Evolutionary conservation across 257 asterid species (phyloP).

Genomic region (Paulownia fortunei): DNA sequence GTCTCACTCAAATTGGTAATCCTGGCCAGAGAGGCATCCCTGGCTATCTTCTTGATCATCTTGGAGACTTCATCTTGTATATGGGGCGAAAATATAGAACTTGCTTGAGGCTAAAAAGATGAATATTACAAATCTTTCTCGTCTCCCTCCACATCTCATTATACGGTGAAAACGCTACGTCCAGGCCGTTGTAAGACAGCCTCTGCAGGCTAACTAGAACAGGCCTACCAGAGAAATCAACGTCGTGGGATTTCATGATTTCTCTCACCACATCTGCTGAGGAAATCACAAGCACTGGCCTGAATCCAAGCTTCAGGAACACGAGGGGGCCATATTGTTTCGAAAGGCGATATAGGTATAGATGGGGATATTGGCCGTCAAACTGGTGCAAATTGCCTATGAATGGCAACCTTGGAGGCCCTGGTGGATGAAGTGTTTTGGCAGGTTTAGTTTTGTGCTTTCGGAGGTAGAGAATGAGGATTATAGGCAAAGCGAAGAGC

Average conservation of each 20-base stretch:
- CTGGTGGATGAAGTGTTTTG: conserved; percentile 23
- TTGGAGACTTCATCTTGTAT: conserved; percentile 14
- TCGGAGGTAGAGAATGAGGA: conserved; percentile 27
- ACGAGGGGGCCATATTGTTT: conserved; percentile 32
- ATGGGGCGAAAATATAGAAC: conserved; percentile 19
- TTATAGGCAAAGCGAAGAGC: conserved; percentile 6
- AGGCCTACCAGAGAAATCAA: conserved; percentile 35
- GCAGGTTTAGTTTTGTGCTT: conserved; percentile 3
- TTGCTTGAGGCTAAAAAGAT: conserved; percentile 19
- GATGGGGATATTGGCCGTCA: conserved; percentile 13
- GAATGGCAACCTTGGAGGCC: conserved; percentile 31
- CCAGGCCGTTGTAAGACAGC: conserved; percentile 29
- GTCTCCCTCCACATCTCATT: conserved; percentile 31
- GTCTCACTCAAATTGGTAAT: conserved; percentile 21
- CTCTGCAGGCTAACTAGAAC: too few species aligned
- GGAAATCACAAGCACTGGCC: conserved; percentile 15
- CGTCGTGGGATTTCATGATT: conserved; percentile 33
- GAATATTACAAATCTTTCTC: conserved; percentile 21
- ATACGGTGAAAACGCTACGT: conserved; percentile 23
- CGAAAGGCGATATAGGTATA: conserved; percentile 24
- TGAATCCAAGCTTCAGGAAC: conserved; percentile 31
- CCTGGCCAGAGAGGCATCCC: not conserved
- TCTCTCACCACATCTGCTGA: conserved; percentile 16
- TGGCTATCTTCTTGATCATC: conserved; percentile 19
- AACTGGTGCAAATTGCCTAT: conserved; percentile 38